Evolutionary conservation across 352 stramenopile genomes (phyloP), one percentile per base, ranked within the genome.

Genomic region (Globisporangium iwayamae): DNA sequence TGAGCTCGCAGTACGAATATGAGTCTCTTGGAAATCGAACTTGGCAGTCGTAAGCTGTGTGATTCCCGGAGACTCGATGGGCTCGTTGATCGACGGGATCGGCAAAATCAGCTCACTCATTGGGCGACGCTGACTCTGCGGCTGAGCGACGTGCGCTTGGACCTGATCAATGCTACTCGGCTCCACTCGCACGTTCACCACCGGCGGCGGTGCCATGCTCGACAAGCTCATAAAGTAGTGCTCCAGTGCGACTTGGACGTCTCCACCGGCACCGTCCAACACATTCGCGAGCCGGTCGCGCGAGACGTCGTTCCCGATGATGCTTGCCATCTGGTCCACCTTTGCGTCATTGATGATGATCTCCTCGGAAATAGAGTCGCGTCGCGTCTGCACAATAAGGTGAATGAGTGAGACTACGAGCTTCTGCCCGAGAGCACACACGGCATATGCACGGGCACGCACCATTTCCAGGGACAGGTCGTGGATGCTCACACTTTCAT

Each of bases 181-280:
- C 11, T 60, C 50, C 32, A 52, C 54, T 11, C 34, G 16, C 5
- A 16, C 48, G 22, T n/a, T 57, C 14, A 59, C 38, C 2, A 25
- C 50, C 2, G 41, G 16, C 16, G 65, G 25, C n/a, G 38, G 34
- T 36, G 32, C 32, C 32, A 36, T 36, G 6, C 62, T 79, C 11
- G 82, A 90, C 32, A 90, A 56, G 45, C 73, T 92, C 87, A 96
- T 96, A 51, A 96, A 96, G 75, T 94, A 96, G 64, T 96, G 87
- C 65, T 96, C 87, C 34, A 96, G 41, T n/a, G 87, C 87, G 14
- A 94, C 76, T 67, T 96, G 87, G 5, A 94, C 85, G 60, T 90
- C 82, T 22, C 87, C 87, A 18, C 85, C 87, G 5, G 87, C 87
- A 6, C 87, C 87, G 57, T 96, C 87, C 10, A 96, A 60, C 50